phyloP scores from a whole-genome alignment of 306 rosid genomes.

The Castanea sativa region DNA sequence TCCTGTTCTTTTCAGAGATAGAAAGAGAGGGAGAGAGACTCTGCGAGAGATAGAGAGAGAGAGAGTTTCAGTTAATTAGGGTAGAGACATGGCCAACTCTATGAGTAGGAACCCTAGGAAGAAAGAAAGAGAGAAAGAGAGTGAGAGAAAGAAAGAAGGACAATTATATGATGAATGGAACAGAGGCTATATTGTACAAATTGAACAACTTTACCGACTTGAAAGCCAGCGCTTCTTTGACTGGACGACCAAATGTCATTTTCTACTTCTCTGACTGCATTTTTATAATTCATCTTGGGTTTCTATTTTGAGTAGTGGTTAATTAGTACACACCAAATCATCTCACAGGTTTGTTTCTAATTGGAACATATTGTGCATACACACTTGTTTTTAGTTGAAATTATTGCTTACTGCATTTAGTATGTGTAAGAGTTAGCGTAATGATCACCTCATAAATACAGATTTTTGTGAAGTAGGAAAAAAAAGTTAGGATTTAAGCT shows the following conservation, averaged over 20 bases:
- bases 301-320: neutral
- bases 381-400: too few species aligned
- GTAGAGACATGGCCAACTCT: constrained; percentile 2
- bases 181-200: neutral
- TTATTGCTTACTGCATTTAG: too few species aligned
- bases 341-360: too few species aligned
- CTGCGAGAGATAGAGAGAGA: neutral
- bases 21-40: neutral
- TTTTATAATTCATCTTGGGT: neutral
- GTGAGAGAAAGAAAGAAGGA: neutral
- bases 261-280: constrained; percentile 5
- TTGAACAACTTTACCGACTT: neutral
- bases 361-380: too few species aligned
- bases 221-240: constrained; percentile 17
- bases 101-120: constrained; percentile 17
- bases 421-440: too few species aligned
- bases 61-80: neutral
- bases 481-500: fast-evolving
- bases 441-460: too few species aligned
- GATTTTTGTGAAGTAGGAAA: fast-evolving
- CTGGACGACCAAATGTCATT: constrained; percentile 7
- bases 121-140: neutral
- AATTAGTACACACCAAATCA: too few species aligned
- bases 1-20: neutral
- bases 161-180: constrained; percentile 28